A percentile compares a stretch with the other conserved stretches of the same genome.
Evolutionary conservation across 2,329 filamentous ascomycete genomes (phyloP).

Genomic region (Xylariaceae sp.): DNA sequence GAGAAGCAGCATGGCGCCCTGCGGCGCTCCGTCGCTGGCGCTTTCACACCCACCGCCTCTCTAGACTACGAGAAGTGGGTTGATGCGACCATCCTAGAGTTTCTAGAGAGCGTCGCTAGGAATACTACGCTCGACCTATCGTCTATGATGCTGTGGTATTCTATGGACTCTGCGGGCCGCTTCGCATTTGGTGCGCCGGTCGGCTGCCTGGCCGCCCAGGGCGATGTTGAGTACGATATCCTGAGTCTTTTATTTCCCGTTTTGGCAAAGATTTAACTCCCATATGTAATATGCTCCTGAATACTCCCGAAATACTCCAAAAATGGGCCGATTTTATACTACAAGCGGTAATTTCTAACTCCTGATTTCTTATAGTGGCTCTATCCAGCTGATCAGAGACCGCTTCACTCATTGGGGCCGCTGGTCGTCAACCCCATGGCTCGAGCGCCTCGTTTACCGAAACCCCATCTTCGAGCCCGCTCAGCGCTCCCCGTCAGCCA

Average conservation of each 20-base stretch:
- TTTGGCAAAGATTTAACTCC: too few relatives aligned
- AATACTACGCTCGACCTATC: conserved; percentile 32
- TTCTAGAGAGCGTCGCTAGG: conserved; percentile 23
- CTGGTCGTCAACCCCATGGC: conserved; percentile 33
- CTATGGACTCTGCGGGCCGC: conserved; percentile 34
- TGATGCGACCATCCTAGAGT: conserved; percentile 33
- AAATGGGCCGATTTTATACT: too few relatives aligned
- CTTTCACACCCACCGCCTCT: conserved; percentile 34
- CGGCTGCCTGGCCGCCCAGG: conserved; percentile 32
- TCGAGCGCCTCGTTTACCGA: conserved; percentile 36
- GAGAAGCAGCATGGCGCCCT: conserved; percentile 35
- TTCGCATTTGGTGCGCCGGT: conserved; percentile 35
- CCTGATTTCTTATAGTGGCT: too few relatives aligned
- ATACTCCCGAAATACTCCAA: too few relatives aligned
- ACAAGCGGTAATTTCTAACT: too few relatives aligned
- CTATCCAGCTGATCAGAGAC: conserved; percentile 35
- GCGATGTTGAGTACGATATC: too few relatives aligned
- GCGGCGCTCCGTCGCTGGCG: conserved; percentile 36
- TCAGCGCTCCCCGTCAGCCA: conserved; percentile 28
- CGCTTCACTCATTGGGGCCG: conserved; percentile 36
- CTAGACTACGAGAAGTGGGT: conserved; percentile 37
- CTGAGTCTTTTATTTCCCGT: too few relatives aligned
- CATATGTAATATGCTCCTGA: too few relatives aligned
- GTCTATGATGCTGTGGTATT: conserved; percentile 32
- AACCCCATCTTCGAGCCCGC: conserved; percentile 31